Percentiles rank a stretch among this genome's conserved stretches.
These are phyloP conservation scores for Hypericum androsaemum DNA, from an alignment of 345 rosid species.

Conservation along the genomic window DNA sequence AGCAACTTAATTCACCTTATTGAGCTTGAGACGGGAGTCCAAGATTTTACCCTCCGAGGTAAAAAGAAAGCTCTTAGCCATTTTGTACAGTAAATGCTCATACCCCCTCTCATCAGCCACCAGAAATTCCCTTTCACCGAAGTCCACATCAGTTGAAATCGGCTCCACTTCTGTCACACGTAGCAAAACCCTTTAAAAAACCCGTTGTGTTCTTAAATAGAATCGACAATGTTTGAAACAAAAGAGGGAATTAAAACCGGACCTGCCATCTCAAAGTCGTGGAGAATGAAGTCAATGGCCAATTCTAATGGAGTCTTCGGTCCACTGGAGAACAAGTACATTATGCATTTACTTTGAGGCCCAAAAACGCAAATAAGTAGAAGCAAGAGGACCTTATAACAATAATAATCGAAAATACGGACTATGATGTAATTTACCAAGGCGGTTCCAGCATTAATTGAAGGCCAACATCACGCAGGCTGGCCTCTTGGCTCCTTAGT, in stretches of 20 bases:
- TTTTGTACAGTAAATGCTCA: conserved; percentile 57
- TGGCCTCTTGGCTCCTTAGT: conserved; percentile 40
- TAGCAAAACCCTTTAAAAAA: too few relatives aligned
- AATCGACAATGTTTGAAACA: too few relatives aligned
- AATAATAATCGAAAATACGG: neutral
- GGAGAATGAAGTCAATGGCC: conserved; percentile 96
- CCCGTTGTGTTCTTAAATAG: too few relatives aligned
- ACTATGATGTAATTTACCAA: conserved; percentile 28
- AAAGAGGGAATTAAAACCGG: too few relatives aligned
- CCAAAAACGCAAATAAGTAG: neutral
- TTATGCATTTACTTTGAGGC: neutral
- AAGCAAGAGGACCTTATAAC: neutral
- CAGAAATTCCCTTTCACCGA: conserved; percentile 79
- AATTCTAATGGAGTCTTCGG: conserved; percentile 92
- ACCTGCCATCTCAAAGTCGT: conserved; percentile 99
- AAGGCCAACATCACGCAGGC: conserved; percentile 23
- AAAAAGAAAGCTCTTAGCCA: conserved; percentile 67
- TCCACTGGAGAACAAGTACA: conserved; percentile 23
- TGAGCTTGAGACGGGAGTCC: conserved; percentile 79
- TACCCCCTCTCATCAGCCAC: conserved; percentile 97
- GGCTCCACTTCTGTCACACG: conserved; percentile 98
- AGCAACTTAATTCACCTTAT: conserved; percentile 41
- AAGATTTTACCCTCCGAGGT: conserved; percentile 63
- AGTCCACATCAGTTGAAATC: conserved; percentile 82
- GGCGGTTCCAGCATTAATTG: conserved; percentile 25